These are phyloP conservation scores for Neckera pumila DNA, from an alignment of 225 moss, liverwort and hornwort genomes.

Conservation along the genomic window DNA sequence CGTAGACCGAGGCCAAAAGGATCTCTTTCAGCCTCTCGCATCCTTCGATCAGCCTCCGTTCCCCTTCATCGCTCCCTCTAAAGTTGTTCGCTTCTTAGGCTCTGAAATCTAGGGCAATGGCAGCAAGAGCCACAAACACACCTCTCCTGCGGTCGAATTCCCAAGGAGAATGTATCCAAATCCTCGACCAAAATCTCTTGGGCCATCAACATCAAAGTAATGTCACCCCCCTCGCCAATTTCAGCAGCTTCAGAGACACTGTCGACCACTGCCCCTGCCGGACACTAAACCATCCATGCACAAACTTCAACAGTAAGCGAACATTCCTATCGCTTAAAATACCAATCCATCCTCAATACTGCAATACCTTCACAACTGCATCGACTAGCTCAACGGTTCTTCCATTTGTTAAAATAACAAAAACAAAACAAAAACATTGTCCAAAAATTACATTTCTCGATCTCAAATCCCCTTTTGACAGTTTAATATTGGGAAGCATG, in stretches of 20 bases:
- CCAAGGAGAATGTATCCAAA: not conserved
- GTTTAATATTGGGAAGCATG: not conserved
- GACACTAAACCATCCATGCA: not conserved
- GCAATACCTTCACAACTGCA: not conserved
- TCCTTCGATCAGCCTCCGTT: slow-evolving; percentile 32
- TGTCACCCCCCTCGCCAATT: not conserved
- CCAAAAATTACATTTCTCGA: not conserved
- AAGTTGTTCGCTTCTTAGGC: not conserved
- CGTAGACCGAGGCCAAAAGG: slow-evolving; percentile 57
- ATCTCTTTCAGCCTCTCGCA: slow-evolving; percentile 58
- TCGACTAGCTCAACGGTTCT: not conserved
- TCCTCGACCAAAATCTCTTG: not conserved
- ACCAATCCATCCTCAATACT: not conserved
- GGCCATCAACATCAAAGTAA: not conserved
- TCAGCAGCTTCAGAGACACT: not conserved
- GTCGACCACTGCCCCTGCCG: not conserved
- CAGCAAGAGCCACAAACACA: not conserved
- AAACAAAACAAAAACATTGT: not conserved
- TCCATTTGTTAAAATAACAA: too few species aligned
- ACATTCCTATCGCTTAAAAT: not conserved
- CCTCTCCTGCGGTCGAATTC: not conserved
- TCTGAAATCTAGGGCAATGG: not conserved
- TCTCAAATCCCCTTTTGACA: not conserved
- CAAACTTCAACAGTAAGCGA: not conserved
- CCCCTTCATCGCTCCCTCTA: slow-evolving; percentile 11